Conservation (phyloP, 2,329 filamentous ascomycete species). For the Pseudonectria foliicola region DNA sequence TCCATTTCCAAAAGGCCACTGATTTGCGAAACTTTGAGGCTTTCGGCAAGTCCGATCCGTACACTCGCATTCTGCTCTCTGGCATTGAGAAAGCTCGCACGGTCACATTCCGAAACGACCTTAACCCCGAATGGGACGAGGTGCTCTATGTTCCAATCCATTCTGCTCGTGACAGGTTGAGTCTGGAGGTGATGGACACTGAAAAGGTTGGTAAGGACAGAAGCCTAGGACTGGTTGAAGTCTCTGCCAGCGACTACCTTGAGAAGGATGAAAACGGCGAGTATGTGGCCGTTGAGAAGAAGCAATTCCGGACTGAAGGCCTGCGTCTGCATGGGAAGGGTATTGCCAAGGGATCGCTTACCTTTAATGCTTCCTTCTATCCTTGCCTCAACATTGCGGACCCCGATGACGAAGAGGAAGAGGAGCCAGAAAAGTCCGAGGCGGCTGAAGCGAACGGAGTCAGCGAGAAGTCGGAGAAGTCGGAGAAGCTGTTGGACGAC, state of each 20-base stretch:
- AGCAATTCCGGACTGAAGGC: slow-evolving; percentile 57
- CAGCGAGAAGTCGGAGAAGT: slow-evolving; percentile 1
- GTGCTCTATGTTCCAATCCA: slow-evolving; percentile 91
- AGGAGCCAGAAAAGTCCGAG: slow-evolving; percentile 33
- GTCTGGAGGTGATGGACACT: slow-evolving; percentile 92
- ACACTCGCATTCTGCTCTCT: slow-evolving; percentile 79
- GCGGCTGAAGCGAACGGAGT: not conserved
- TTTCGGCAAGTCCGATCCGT: slow-evolving; percentile 94
- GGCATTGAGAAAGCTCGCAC: slow-evolving; percentile 87
- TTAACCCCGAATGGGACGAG: slow-evolving; percentile 94
- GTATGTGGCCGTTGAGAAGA: slow-evolving; percentile 71
- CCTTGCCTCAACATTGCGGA: slow-evolving; percentile 82
- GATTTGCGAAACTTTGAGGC: slow-evolving; percentile 89
- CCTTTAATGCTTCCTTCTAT: slow-evolving; percentile 83
- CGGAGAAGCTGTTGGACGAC: not conserved
- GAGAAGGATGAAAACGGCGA: slow-evolving; percentile 71
- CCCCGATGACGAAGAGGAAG: slow-evolving; percentile 73
- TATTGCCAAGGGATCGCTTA: slow-evolving; percentile 68
- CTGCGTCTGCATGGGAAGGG: slow-evolving; percentile 69
- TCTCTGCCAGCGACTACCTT: slow-evolving; percentile 73
- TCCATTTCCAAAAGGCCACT: slow-evolving; percentile 80
- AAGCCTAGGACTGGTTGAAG: slow-evolving; percentile 72
- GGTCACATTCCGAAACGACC: slow-evolving; percentile 91
- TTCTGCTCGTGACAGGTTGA: slow-evolving; percentile 72
- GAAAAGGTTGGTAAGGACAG: slow-evolving; percentile 90